phyloP scores from a whole-genome alignment of 1,139 yeast species.

The Wickerhamomyces sp. region DNA sequence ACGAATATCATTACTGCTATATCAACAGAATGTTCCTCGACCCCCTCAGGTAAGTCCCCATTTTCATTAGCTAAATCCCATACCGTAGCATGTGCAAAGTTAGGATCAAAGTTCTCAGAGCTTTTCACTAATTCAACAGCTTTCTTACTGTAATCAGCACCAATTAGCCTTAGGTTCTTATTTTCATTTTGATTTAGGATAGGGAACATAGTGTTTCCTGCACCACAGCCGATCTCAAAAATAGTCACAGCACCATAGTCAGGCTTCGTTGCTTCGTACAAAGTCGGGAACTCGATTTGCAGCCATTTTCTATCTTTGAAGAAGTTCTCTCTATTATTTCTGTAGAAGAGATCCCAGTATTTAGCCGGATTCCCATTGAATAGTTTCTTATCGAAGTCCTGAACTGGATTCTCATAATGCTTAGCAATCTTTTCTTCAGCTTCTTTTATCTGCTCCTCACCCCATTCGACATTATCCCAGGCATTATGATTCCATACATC shows the following conservation, averaged over 20 bases:
- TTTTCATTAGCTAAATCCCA: conserved; percentile 92
- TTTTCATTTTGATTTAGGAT: conserved; percentile 78
- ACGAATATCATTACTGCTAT: conserved; percentile 91
- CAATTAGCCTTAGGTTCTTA: conserved; percentile 67
- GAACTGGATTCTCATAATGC: conserved; percentile 80
- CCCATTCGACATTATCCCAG: conserved; percentile 99
- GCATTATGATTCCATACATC: conserved; percentile 94
- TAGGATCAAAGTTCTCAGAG: conserved; percentile 57
- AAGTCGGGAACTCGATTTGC: conserved; percentile 84
- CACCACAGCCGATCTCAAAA: conserved; percentile 96
- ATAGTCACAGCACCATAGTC: conserved; percentile 70
- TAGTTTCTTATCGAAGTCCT: conserved; percentile 73
- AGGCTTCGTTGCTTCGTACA: conserved; percentile 70
- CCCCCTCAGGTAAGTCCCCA: conserved; percentile 74
- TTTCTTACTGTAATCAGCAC: conserved; percentile 85
- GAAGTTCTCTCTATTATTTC: conserved; percentile 85
- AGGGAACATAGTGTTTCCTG: conserved; percentile 95
- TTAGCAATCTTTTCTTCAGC: conserved; percentile 72
- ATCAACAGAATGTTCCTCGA: conserved; percentile 80
- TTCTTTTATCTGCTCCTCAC: conserved; percentile 74
- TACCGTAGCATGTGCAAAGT: conserved; percentile 76
- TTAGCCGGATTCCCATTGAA: conserved; percentile 86
- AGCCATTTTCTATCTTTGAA: conserved; percentile 97
- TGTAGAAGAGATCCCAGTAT: conserved; percentile 93
- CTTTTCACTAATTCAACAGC: conserved; percentile 82